Evolutionary conservation across 495 filamentous ascomycete genomes (phyloP), one percentile per base, ranked within the genome.

Genomic region (Penicillium parvum): DNA sequence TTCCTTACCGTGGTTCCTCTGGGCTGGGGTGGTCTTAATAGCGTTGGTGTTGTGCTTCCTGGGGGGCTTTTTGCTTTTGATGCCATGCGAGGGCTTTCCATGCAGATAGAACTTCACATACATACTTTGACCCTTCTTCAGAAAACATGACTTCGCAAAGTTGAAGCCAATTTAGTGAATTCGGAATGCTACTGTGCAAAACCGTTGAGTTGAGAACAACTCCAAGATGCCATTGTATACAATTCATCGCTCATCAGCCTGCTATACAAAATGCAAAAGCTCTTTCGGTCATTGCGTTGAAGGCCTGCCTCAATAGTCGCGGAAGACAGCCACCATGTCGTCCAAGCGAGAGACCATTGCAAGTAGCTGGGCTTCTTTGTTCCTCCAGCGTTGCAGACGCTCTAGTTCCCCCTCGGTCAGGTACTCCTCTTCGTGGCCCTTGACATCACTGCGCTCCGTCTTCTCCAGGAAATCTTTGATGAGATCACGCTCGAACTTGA

Each of bases 311-410:
- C 51, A 90, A 57, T 84, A 96, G 65, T 99, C 92, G 40, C 85
- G 73, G 48, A 97, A 74, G 14, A 90, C 69, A 21, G 83, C 82
- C 23, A 97, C 81, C 56, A 94, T 66, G 36, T 92, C 85, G 71
- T 99, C 92, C 52, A 92, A 67, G 40, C 88, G 74, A 45, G 71
- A 74, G 3, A 96, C 67, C 58, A 95, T 87, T 0, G 78, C 79
- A 37, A 92, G 67, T 19, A 97, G 61, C 62, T 78, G 76, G 53
- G 84, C 82, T 66, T 97, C 89, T 42, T 77, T 75, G 12, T 76
- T 75, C 39, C 72, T 73, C 76, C 89, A 95, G 38, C 74, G 69
- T 19, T 76, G 62, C 44, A 95, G 73, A 46, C 74, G 69, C 38
- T 80, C 75, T 45, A 82, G 69, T 52, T 95, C 85, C 9, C 72